Percentiles rank a stretch among this genome's conserved stretches.
phyloP scores from a whole-genome alignment of 805 yeast species.

The Metschnikowia continentalis region DNA sequence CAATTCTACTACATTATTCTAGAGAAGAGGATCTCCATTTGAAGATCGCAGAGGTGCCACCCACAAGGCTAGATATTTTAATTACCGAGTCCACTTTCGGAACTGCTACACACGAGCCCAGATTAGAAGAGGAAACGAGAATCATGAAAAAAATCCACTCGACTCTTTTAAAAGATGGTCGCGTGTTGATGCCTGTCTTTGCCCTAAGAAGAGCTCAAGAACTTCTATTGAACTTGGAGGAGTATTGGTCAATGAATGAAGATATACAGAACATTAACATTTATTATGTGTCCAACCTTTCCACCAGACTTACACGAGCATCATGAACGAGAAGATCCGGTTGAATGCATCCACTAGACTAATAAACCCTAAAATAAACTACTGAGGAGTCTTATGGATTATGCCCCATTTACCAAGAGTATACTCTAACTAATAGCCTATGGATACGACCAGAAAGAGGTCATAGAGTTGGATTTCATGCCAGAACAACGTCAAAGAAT shows the following conservation, averaged over 20 bases:
- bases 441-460: too few species aligned
- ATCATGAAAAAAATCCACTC: slow-evolving; percentile 79
- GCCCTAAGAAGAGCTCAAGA: slow-evolving; percentile 98
- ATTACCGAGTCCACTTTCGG: slow-evolving; percentile 97
- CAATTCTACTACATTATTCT: slow-evolving; percentile 47
- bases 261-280: slow-evolving; percentile 80
- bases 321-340: slow-evolving; percentile 93
- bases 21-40: slow-evolving; percentile 94
- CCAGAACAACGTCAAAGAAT: too few species aligned
- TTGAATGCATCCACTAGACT: slow-evolving; percentile 38
- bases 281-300: slow-evolving; percentile 86
- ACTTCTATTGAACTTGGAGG: slow-evolving; percentile 81
- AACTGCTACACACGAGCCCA: slow-evolving; percentile 92
- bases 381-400: too few species aligned
- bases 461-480: too few species aligned
- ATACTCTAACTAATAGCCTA: too few species aligned
- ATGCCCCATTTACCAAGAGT: too few species aligned
- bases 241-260: slow-evolving; percentile 84
- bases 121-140: slow-evolving; percentile 77
- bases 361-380: too few species aligned
- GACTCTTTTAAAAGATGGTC: slow-evolving; percentile 82
- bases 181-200: slow-evolving; percentile 89
- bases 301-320: slow-evolving; percentile 90
- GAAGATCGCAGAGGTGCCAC: slow-evolving; percentile 92
- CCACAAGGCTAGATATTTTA: slow-evolving; percentile 77